Percentiles rank a stretch among this genome's conserved stretches.
These are phyloP conservation scores for Chrysosporium keratinophilum DNA, from an alignment of 2,329 filamentous ascomycete genomes.

Conservation along the genomic window DNA sequence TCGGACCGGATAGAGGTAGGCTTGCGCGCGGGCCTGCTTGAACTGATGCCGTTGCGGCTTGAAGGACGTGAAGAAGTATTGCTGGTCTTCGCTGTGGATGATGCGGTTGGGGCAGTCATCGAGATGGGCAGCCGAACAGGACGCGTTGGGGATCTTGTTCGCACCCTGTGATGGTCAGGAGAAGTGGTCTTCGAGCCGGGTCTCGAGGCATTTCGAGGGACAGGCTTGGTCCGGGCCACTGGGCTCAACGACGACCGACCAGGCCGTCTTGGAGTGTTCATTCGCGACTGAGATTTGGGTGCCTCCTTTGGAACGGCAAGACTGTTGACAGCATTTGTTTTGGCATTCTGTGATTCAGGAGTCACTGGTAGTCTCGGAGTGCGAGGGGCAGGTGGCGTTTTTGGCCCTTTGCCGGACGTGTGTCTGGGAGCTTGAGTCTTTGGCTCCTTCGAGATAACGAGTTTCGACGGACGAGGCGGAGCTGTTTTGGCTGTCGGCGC, in stretches of 20 bases:
- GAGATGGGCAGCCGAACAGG: constrained; percentile 34
- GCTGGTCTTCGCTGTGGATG: constrained; percentile 29
- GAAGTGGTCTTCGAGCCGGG: constrained; percentile 18
- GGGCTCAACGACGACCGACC: constrained; percentile 25
- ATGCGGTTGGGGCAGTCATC: constrained; percentile 32
- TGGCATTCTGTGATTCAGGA: constrained; percentile 12
- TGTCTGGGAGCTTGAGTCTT: constrained; percentile 20
- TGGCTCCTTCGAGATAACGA: constrained; percentile 22
- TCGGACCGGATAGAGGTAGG: constrained; percentile 17
- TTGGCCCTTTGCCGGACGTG: constrained; percentile 10
- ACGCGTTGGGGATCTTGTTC: constrained; percentile 33
- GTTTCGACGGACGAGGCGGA: constrained; percentile 24
- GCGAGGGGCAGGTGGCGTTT: constrained; percentile 17
- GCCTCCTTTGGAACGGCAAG: constrained; percentile 23
- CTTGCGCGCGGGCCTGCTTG: constrained; percentile 25
- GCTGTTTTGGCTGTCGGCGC: constrained; percentile 16
- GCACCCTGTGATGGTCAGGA: constrained; percentile 23
- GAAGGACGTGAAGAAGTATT: constrained; percentile 19
- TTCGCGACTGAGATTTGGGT: constrained; percentile 21
- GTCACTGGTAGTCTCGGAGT: constrained; percentile 18
- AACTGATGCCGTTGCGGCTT: constrained; percentile 20
- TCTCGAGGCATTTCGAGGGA: constrained; percentile 19
- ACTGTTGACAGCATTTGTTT: constrained; percentile 16
- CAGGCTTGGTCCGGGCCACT: constrained; percentile 7
- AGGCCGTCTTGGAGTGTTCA: constrained; percentile 11